Percentiles rank a stretch among this genome's conserved stretches.
phyloP scores from a whole-genome alignment of 176 grass and related monocot species.

The Bothriochloa decipiens region DNA sequence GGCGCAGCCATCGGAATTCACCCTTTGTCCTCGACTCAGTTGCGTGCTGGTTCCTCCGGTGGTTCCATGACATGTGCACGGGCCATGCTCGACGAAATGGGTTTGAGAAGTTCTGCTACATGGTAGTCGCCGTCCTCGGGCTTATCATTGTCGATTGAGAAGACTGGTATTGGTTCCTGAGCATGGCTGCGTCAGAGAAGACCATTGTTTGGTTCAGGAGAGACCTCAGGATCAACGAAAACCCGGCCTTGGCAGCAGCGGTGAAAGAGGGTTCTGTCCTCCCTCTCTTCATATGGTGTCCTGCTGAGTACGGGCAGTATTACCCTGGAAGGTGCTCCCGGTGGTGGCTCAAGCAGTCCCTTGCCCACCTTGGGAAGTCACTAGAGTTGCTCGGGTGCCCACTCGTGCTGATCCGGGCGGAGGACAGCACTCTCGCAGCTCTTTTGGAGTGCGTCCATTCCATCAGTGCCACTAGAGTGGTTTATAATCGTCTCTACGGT shows the following conservation, averaged over 20 bases:
- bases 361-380: conserved; percentile 62
- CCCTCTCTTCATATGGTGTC: conserved; percentile 92
- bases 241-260: conserved; percentile 72
- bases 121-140: conserved; percentile 12
- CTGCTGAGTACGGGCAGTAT: conserved; percentile 70
- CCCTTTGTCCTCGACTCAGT: conserved; percentile 11
- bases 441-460: conserved; percentile 69
- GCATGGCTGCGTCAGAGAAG: conserved; percentile 58
- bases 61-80: conserved; percentile 17
- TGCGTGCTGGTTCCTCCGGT: background rate
- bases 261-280: conserved; percentile 59
- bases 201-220: conserved; percentile 94
- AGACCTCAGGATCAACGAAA: conserved; percentile 94
- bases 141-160: conserved; percentile 32
- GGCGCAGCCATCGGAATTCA: conserved; percentile 33
- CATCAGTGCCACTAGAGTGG: conserved; percentile 63
- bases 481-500: conserved; percentile 94
- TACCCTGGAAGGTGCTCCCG: conserved; percentile 79
- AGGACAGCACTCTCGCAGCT: conserved; percentile 58
- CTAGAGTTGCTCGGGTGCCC: conserved; percentile 72
- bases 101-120: background rate
- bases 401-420: conserved; percentile 66
- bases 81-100: conserved; percentile 22
- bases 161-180: background rate
- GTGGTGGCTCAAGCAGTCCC: conserved; percentile 96